Conservation (phyloP, 169 alveolate genomes). For the Plasmodium gonderi region DNA sequence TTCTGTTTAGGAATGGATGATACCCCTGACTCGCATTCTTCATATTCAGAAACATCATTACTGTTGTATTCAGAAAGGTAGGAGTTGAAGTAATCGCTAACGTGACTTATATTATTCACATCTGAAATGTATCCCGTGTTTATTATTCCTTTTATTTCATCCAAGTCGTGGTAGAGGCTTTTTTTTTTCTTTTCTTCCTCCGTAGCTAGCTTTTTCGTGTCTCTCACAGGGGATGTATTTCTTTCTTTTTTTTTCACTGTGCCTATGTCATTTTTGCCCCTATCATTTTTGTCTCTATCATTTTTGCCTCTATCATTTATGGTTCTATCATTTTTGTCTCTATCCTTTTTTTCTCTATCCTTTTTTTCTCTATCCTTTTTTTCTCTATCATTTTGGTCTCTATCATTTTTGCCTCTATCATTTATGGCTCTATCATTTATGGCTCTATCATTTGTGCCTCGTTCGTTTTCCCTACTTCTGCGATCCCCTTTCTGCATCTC, state of each 20-base stretch:
- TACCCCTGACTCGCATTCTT: background rate
- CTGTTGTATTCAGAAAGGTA: conserved; percentile 58
- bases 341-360: background rate
- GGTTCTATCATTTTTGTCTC: background rate
- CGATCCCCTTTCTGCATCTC: background rate
- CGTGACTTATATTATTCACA: conserved; percentile 32
- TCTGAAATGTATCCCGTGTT: conserved; percentile 29
- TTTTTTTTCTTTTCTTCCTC: background rate
- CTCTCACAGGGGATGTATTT: background rate
- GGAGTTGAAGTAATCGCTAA: conserved; percentile 24
- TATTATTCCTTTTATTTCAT: conserved; percentile 11
- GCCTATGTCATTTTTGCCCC: background rate
- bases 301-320: background rate
- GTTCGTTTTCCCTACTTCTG: background rate
- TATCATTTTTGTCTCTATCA: background rate
- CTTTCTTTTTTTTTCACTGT: background rate
- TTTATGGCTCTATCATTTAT: background rate
- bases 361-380: background rate
- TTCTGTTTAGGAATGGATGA: no score
- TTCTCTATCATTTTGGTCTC: background rate
- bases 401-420: background rate
- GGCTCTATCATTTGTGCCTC: background rate
- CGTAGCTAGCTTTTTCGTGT: background rate
- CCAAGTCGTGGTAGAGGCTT: conserved; percentile 1
- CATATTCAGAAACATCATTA: conserved; percentile 33